Conservation (phyloP, 768 basidiomycete genomes). For the Tulasnella sp. region DNA sequence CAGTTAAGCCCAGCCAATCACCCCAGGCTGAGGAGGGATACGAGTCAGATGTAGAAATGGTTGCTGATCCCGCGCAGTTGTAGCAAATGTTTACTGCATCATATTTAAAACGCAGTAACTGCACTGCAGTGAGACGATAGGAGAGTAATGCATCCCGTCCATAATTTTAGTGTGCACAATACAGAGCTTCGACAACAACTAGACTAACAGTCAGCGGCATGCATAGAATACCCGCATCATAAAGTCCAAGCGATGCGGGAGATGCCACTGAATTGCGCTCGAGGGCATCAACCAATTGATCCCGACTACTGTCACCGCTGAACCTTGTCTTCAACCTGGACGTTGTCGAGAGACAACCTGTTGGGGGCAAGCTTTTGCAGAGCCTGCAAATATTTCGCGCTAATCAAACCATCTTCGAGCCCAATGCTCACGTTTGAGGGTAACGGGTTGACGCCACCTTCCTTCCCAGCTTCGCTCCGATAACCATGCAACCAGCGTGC, state of each 20-base stretch:
- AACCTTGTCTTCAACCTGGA: no score
- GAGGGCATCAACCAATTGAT: no score
- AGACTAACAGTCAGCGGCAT: no score
- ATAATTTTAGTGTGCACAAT: neutral
- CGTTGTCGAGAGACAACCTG: neutral
- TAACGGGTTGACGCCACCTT: neutral
- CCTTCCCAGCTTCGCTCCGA: neutral
- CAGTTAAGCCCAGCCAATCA: neutral
- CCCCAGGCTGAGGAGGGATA: neutral
- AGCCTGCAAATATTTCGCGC: neutral
- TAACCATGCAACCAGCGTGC: neutral
- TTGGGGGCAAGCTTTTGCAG: neutral
- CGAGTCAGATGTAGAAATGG: conserved; percentile 9
- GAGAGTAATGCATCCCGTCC: neutral
- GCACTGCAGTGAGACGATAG: neutral
- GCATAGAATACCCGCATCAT: no score
- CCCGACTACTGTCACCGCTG: no score
- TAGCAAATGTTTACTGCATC: neutral
- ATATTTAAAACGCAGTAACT: neutral
- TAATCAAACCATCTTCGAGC: neutral
- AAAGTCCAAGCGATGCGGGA: no score
- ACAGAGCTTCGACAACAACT: neutral
- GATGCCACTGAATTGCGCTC: no score
- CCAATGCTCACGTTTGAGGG: neutral
- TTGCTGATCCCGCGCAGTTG: neutral